Evolutionary conservation across 805 yeast genomes (phyloP).

Genomic region (Saccharomycopsis oosterbeekiorum): DNA sequence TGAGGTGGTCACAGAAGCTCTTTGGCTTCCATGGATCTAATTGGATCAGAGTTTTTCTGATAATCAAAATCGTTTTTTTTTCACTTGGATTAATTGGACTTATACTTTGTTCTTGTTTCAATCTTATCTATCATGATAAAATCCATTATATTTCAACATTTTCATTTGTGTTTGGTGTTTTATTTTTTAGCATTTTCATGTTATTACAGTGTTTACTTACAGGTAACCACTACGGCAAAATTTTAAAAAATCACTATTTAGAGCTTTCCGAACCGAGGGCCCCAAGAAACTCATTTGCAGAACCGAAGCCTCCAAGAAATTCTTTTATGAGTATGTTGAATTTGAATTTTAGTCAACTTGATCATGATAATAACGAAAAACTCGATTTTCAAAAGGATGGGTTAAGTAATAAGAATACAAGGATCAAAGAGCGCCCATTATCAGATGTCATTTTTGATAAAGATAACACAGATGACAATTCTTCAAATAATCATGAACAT

Average conservation of each 20-base stretch:
- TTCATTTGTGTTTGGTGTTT: slow-evolving; percentile 1
- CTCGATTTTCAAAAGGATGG: not conserved
- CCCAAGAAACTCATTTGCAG: not conserved
- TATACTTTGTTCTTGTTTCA: slow-evolving; percentile 62
- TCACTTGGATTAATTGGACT: slow-evolving; percentile 62
- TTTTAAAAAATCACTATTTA: not conserved
- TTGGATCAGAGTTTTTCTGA: slow-evolving; percentile 33
- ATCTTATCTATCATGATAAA: slow-evolving; percentile 40
- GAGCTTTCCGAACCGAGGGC: not conserved
- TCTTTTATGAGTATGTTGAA: not conserved
- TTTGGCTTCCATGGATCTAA: not conserved
- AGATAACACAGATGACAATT: not conserved
- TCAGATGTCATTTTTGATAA: not conserved
- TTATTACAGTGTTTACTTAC: not conserved
- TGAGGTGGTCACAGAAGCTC: slow-evolving; percentile 38
- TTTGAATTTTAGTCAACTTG: not conserved
- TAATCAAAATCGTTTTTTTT: slow-evolving; percentile 34
- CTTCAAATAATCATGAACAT: not conserved
- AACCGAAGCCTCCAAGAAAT: not conserved
- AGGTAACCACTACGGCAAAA: not conserved
- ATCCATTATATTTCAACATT: not conserved
- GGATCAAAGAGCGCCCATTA: not conserved
- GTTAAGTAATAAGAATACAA: not conserved
- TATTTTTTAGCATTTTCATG: not conserved
- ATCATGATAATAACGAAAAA: not conserved